A percentile compares a stretch with the other conserved stretches of the same genome.
Conservation (phyloP, 116 monocot species). For the Trichopus zeylanicus region DNA sequence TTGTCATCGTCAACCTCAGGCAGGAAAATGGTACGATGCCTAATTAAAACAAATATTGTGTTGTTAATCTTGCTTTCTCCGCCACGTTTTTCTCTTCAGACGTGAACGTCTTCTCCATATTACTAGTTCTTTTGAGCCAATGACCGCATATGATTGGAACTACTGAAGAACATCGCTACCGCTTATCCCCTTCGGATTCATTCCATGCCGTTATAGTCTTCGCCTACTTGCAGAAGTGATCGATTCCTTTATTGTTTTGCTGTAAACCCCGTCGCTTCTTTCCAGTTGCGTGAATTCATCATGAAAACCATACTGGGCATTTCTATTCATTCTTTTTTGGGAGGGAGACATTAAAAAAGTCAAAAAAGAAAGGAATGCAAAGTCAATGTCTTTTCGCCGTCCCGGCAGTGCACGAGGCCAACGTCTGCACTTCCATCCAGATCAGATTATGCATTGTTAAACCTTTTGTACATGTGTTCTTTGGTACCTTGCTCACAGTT, state of each 20-base stretch:
- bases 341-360: background rate
- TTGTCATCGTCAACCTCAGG: no score
- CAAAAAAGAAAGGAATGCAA: background rate
- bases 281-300: no score
- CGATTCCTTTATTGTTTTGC: background rate
- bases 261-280: no score
- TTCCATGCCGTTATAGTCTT: background rate
- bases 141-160: conserved; percentile 1
- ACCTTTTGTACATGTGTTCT: no score
- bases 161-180: background rate
- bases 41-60: no score
- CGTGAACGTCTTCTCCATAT: no score
- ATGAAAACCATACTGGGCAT: background rate
- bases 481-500: no score
- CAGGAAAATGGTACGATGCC: no score
- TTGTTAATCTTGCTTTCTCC: no score
- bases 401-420: background rate
- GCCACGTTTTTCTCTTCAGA: no score
- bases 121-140: background rate
- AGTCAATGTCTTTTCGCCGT: background rate
- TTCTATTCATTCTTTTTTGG: background rate
- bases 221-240: background rate
- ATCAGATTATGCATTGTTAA: no score
- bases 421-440: background rate
- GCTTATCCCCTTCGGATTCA: background rate